Evolutionary conservation across 164 flowering plant species (phyloP).

Genomic region (Protea cynaroides): DNA sequence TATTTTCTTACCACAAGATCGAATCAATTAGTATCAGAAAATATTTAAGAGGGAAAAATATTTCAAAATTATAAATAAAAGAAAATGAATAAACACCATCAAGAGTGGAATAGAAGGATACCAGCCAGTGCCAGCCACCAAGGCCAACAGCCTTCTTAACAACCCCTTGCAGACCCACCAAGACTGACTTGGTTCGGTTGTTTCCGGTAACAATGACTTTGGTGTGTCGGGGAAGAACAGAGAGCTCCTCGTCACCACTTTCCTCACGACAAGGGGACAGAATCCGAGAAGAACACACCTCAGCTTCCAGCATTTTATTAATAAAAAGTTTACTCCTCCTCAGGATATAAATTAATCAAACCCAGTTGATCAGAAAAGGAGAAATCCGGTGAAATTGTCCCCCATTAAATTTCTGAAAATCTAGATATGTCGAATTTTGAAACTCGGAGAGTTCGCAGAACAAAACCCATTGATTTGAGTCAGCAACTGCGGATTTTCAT

Average conservation of each 20-base stretch:
- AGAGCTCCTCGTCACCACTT: conserved; percentile 86
- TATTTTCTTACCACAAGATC: background rate
- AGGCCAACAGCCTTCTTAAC: conserved; percentile 99
- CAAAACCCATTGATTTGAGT: conserved; percentile 1
- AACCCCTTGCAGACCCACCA: conserved; percentile 94
- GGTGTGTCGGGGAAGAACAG: conserved; percentile 92
- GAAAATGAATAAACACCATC: background rate
- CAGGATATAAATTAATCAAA: background rate
- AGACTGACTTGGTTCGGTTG: conserved; percentile 87
- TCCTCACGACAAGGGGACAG: conserved; percentile 70
- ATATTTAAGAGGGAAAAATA: too few species aligned
- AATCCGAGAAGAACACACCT: conserved; percentile 55
- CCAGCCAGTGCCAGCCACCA: conserved; percentile 99
- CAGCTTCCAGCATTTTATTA: conserved; percentile 55
- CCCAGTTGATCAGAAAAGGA: background rate
- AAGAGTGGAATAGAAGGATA: conserved; percentile 18
- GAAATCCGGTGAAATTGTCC: conserved; percentile 4
- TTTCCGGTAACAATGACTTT: conserved; percentile 94
- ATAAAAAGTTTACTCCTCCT: conserved; percentile 4
- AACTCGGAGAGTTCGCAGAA: background rate
- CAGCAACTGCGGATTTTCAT: background rate
- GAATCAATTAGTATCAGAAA: background rate
- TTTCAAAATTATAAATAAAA: too few species aligned
- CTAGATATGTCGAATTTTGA: background rate
- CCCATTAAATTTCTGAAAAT: background rate